These are phyloP conservation scores for Debaryomyces subglobosus DNA, from an alignment of 1,139 yeast species.

Conservation along the genomic window DNA sequence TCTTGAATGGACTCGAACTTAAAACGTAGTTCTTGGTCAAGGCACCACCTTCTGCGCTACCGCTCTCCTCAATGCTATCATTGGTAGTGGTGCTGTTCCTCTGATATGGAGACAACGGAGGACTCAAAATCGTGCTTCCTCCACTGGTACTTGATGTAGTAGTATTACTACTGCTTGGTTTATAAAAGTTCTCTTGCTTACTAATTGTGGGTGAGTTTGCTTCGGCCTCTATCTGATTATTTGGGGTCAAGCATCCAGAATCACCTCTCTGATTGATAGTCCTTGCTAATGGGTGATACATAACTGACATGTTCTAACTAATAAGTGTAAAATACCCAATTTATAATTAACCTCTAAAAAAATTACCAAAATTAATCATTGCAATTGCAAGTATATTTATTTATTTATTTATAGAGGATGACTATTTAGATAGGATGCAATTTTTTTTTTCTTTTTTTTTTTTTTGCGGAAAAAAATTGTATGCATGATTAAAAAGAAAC, in stretches of 20 bases:
- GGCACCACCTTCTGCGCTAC: not conserved
- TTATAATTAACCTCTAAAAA: not conserved
- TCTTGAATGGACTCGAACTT: slow-evolving; percentile 41
- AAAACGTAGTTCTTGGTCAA: slow-evolving; percentile 19
- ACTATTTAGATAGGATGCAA: slow-evolving; percentile 8
- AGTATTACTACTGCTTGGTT: slow-evolving; percentile 3
- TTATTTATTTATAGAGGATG: slow-evolving; percentile 7
- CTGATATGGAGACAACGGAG: slow-evolving; percentile 68
- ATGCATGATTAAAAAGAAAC: slow-evolving; percentile 7
- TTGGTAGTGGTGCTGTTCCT: slow-evolving; percentile 18
- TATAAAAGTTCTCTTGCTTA: slow-evolving; percentile 3
- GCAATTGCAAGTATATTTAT: slow-evolving; percentile 2
- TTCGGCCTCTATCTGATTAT: slow-evolving; percentile 19
- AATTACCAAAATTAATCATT: not conserved
- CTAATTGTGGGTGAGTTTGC: slow-evolving; percentile 4
- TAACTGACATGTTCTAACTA: slow-evolving; percentile 27
- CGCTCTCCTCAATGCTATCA: slow-evolving; percentile 13
- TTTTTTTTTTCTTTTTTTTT: slow-evolving; percentile 2
- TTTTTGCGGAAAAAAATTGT: slow-evolving; percentile 1
- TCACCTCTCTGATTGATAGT: slow-evolving; percentile 31
- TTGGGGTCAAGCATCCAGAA: slow-evolving; percentile 46
- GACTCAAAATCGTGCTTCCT: slow-evolving; percentile 51
- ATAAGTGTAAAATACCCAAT: not conserved
- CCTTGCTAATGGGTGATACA: slow-evolving; percentile 39
- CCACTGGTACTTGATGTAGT: slow-evolving; percentile 5